phyloP scores from a whole-genome alignment of 75 land plant genomes.

The Azolla pinnata region DNA sequence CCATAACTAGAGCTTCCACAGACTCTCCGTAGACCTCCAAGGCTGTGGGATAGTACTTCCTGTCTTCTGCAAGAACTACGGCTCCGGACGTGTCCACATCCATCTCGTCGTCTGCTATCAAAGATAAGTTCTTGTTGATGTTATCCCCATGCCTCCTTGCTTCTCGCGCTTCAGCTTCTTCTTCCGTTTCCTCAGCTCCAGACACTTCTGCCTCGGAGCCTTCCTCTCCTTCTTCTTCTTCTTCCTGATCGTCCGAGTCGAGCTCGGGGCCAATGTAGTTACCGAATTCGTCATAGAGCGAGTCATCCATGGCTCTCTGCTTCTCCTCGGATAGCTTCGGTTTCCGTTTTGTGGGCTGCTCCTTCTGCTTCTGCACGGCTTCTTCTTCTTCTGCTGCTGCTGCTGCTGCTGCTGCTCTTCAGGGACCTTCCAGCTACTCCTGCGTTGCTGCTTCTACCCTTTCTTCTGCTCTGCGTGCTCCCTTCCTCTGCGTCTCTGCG shows the following conservation, averaged over 20 bases:
- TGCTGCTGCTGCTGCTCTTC: no score
- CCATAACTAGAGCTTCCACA: constrained; percentile 97
- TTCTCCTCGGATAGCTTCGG: background rate
- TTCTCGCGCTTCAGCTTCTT: constrained; percentile 11
- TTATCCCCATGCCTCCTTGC: constrained; percentile 1
- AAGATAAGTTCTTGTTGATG: background rate
- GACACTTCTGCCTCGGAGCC: constrained; percentile 22
- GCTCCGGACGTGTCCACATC: constrained; percentile 61
- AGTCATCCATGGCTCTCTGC: constrained; percentile 61
- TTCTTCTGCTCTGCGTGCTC: no score
- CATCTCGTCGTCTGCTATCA: constrained; percentile 25
- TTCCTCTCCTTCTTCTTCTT: constrained; percentile 31
- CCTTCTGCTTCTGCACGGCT: background rate
- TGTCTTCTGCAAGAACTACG: constrained; percentile 91
- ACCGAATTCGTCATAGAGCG: constrained; percentile 95
- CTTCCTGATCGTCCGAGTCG: constrained; percentile 63
- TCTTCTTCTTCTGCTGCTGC: no score
- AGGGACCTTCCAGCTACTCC: no score
- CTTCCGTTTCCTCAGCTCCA: constrained; percentile 18
- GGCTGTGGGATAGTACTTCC: constrained; percentile 97
- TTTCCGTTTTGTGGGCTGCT: no score
- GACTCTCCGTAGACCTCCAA: constrained; percentile 94
- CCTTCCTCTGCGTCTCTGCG: no score
- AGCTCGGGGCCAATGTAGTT: constrained; percentile 99
- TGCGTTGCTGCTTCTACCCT: no score